Conservation (phyloP, 1,284 basidiomycete species). For the Lentinus polychrous region DNA sequence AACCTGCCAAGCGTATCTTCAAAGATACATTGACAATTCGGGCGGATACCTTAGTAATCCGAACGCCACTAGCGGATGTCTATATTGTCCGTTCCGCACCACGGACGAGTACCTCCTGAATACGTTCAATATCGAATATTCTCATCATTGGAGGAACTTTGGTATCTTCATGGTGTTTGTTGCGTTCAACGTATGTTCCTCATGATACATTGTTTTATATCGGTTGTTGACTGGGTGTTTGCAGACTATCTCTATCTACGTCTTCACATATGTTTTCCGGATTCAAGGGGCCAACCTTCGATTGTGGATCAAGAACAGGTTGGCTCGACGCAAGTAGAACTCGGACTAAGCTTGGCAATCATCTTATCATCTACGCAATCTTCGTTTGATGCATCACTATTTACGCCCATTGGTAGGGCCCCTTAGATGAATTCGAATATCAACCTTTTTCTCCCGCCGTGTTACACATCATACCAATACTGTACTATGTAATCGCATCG, state of each 20-base stretch:
- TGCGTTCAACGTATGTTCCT: conserved; percentile 45
- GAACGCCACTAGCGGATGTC: conserved; percentile 41
- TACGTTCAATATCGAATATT: conserved; percentile 48
- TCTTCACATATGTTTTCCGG: conserved; percentile 32
- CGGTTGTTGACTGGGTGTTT: background rate
- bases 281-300: conserved; percentile 5
- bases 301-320: background rate
- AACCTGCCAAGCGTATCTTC: conserved; percentile 55
- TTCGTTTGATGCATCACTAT: too few relatives aligned
- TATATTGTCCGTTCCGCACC: conserved; percentile 45
- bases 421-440: too few relatives aligned
- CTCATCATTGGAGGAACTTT: conserved; percentile 57
- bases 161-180: conserved; percentile 61
- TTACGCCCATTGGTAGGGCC: too few relatives aligned
- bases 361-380: too few relatives aligned
- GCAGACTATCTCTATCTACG: conserved; percentile 25
- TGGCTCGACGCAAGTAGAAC: background rate
- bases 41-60: conserved; percentile 69
- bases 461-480: too few relatives aligned
- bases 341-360: too few relatives aligned
- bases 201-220: background rate
- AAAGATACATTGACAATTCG: conserved; percentile 40
- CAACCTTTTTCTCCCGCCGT: too few relatives aligned
- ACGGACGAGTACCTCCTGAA: conserved; percentile 51
- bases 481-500: too few relatives aligned